Evolutionary conservation across 1,139 yeast genomes (phyloP), one percentile per base, ranked within the genome.

Genomic region (Saccharomyces uvarum): DNA sequence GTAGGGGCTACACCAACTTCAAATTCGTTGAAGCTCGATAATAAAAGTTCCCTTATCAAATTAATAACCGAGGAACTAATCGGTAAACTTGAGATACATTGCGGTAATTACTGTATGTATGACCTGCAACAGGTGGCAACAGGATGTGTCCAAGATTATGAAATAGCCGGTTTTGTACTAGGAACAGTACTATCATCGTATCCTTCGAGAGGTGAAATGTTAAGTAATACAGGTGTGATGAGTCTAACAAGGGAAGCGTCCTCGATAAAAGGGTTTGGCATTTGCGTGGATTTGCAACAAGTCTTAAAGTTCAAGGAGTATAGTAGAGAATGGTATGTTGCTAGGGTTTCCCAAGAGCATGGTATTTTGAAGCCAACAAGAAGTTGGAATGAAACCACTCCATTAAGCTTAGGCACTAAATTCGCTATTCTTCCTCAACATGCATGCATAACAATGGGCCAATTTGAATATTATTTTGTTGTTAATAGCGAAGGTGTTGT

Each of bases 1-100:
- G 88, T 86, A 13, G 95, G 95, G 13, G 90, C 95, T 1, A 86
- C 95, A 0, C 95, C 95, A 48, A 87, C 95, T 0, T 83, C 88
- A 1, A 89, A 84, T 62, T 81, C 88, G 0, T 75, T 86, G 2
- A 75, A 74, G 55, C 33, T 56, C n/a, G 29, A 54, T 44, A 52
- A 56, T 47, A 47, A 56, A 42, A 48, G 54, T 24, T 29, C 31
- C 4, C 41, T 59, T 55, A 47, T 58, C 65, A 16, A 70, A 79
- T 54, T 75, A 70, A 38, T 70, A 80, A 41, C 82, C 86, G 0
- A 64, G 3, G 57, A 65, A n/a, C 63, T 81, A 42, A 62, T 69
- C 27, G 86, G 84, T 3, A 68, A 68, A 1, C 71, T 87, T 52
- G 95, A 87, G 62, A 68, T 87, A 19, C 95, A 87, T 66, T 93